Percentiles rank a stretch among this genome's conserved stretches.
phyloP scores from a whole-genome alignment of 441 rosid species.

The Erodium moschatum region DNA sequence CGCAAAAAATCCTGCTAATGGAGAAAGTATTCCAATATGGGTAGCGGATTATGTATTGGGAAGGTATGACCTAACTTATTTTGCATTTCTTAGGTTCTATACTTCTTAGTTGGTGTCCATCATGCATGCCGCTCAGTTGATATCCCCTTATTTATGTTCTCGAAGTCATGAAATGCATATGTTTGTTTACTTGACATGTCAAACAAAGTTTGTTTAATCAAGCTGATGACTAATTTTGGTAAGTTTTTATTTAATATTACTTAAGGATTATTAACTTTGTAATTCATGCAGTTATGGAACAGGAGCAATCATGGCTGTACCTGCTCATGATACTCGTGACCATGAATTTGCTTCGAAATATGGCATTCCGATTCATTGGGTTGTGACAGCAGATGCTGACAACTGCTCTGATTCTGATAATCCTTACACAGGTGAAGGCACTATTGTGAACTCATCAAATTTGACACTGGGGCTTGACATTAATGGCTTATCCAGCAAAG shows the following conservation, averaged over 20 bases:
- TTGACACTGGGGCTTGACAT: slow-evolving; percentile 56
- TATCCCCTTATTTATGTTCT: slow-evolving; percentile 8
- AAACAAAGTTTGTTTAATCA: slow-evolving; percentile 5
- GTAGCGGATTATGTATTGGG: slow-evolving; percentile 94
- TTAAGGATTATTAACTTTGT: slow-evolving; percentile 15
- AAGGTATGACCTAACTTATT: slow-evolving; percentile 36
- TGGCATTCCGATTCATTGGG: slow-evolving; percentile 57
- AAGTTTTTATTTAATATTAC: slow-evolving; percentile 11
- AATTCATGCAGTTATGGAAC: slow-evolving; percentile 72
- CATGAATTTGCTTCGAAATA: slow-evolving; percentile 72
- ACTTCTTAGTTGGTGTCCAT: neutral
- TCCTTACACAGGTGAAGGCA: slow-evolving; percentile 64
- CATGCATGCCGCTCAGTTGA: slow-evolving; percentile 4
- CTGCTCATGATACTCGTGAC: slow-evolving; percentile 86
- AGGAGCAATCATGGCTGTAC: slow-evolving; percentile 97
- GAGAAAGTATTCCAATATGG: slow-evolving; percentile 90
- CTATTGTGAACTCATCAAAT: slow-evolving; percentile 54
- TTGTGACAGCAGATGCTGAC: slow-evolving; percentile 49
- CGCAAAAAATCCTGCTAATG: slow-evolving; percentile 77
- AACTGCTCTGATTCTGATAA: slow-evolving; percentile 32
- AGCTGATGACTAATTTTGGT: slow-evolving; percentile 3
- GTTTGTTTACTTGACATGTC: slow-evolving; percentile 1
- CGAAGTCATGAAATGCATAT: slow-evolving; percentile 1
- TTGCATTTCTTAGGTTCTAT: slow-evolving; percentile 11
- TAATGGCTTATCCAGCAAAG: slow-evolving; percentile 57